A percentile compares a stretch with the other conserved stretches of the same genome.
Conservation (phyloP, 306 rosid genomes). For the Gastrolobium bilobum region DNA sequence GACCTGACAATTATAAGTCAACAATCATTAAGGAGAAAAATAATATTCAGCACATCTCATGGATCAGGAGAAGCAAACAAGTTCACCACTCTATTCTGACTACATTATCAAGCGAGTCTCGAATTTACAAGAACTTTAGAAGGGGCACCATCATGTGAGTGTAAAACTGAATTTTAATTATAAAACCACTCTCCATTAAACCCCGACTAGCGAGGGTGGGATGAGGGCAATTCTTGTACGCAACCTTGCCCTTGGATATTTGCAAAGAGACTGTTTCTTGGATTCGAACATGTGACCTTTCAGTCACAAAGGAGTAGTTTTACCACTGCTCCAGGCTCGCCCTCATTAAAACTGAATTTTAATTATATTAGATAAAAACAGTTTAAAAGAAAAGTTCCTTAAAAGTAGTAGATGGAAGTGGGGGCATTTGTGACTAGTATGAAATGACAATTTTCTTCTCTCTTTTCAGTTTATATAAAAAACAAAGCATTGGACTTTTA, state of each 20-base stretch:
- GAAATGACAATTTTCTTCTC: background rate
- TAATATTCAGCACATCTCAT: slow-evolving; percentile 33
- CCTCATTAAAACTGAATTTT: too few species aligned
- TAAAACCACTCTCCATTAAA: background rate
- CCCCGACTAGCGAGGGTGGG: too few species aligned
- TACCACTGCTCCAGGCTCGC: too few species aligned
- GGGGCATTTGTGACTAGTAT: slow-evolving; percentile 25
- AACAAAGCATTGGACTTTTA: background rate
- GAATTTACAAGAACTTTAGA: slow-evolving; percentile 35
- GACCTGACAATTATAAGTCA: slow-evolving; percentile 56
- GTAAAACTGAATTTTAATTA: slow-evolving; percentile 28
- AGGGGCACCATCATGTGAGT: background rate
- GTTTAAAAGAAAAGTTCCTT: background rate
- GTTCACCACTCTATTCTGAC: slow-evolving; percentile 22
- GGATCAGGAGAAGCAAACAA: slow-evolving; percentile 40
- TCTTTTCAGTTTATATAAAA: background rate
- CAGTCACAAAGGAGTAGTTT: too few species aligned
- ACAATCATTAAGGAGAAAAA: slow-evolving; percentile 26
- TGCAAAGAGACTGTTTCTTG: too few species aligned
- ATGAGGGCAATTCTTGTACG: too few species aligned
- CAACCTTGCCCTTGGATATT: too few species aligned
- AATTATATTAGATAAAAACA: too few species aligned
- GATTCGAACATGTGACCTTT: too few species aligned
- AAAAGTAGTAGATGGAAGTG: slow-evolving; percentile 24
- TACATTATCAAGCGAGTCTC: slow-evolving; percentile 27